Evolutionary conservation across 805 yeast genomes (phyloP).

Genomic region (Kuraishia ogatae): DNA sequence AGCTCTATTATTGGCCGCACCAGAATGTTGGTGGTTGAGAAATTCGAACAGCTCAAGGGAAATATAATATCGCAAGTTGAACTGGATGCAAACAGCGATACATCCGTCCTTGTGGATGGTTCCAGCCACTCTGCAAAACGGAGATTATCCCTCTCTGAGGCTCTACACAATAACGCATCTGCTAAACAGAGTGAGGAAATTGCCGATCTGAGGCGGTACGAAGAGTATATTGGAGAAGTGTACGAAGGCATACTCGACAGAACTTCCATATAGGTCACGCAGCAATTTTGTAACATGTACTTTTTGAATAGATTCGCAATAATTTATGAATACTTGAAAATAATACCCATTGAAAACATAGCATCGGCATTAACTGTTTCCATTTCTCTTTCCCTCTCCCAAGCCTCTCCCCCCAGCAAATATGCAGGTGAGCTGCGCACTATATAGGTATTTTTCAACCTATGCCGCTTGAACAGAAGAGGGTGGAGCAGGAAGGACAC

Average conservation of each 20-base stretch:
- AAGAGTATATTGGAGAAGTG: conserved; percentile 22
- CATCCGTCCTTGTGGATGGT: not conserved
- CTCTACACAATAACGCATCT: conserved; percentile 4
- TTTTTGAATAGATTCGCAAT: too few species aligned
- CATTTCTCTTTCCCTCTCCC: too few species aligned
- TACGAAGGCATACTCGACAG: conserved; percentile 19
- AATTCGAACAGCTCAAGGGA: conserved; percentile 20
- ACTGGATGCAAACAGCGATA: not conserved
- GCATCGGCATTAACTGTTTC: too few species aligned
- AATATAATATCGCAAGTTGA: not conserved
- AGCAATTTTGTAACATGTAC: not conserved
- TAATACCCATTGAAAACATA: too few species aligned
- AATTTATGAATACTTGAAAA: too few species aligned
- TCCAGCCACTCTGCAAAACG: conserved; percentile 1
- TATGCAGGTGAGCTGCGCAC: too few species aligned
- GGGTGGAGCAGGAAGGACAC: too few species aligned
- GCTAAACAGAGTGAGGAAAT: not conserved
- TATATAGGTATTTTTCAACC: too few species aligned
- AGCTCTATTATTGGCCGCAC: conserved; percentile 22
- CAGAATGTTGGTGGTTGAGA: conserved; percentile 16
- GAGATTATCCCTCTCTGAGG: conserved; percentile 4
- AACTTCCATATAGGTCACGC: conserved; percentile 1
- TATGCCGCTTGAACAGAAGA: too few species aligned
- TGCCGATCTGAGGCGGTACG: conserved; percentile 8
- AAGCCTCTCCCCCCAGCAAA: too few species aligned